Evolutionary conservation across 129 eudicot genomes (phyloP).

Genomic region (Glebionis coronaria): DNA sequence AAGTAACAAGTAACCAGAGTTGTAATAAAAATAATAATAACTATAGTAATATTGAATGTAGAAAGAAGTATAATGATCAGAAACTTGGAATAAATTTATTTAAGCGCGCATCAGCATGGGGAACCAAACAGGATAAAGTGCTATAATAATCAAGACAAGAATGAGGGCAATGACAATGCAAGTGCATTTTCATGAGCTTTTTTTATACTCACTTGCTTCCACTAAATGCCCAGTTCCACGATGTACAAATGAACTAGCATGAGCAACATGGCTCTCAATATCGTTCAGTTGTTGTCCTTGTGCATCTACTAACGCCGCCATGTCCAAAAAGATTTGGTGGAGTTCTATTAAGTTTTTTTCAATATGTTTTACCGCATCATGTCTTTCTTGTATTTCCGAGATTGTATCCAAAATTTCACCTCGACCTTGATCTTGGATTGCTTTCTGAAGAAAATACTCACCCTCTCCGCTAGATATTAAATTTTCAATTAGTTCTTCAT

Average conservation of each 20-base stretch:
- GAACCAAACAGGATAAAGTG: constrained; percentile 64
- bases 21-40: no score
- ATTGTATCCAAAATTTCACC: constrained; percentile 84
- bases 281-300: constrained; percentile 90
- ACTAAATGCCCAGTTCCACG: constrained; percentile 71
- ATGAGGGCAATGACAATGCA: constrained; percentile 53
- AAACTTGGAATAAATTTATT: constrained; percentile 16
- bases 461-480: constrained; percentile 84
- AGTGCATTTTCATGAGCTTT: constrained; percentile 72
- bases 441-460: constrained; percentile 83
- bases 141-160: constrained; percentile 29
- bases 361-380: constrained; percentile 88
- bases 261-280: constrained; percentile 78
- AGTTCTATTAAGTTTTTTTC: constrained; percentile 75
- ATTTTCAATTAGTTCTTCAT: constrained; percentile 68
- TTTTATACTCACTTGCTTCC: constrained; percentile 62
- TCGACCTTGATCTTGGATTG: constrained; percentile 86
- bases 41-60: background rate
- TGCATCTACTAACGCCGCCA: constrained; percentile 92
- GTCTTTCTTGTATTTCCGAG: constrained; percentile 89
- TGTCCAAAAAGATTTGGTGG: constrained; percentile 79
- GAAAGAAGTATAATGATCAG: constrained; percentile 12
- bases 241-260: constrained; percentile 88
- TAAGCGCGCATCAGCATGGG: constrained; percentile 20
- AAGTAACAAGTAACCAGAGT: no score